A percentile compares a stretch with the other conserved stretches of the same genome.
Evolutionary conservation across 2,329 filamentous ascomycete species (phyloP).

Genomic region (Alternaria solani): DNA sequence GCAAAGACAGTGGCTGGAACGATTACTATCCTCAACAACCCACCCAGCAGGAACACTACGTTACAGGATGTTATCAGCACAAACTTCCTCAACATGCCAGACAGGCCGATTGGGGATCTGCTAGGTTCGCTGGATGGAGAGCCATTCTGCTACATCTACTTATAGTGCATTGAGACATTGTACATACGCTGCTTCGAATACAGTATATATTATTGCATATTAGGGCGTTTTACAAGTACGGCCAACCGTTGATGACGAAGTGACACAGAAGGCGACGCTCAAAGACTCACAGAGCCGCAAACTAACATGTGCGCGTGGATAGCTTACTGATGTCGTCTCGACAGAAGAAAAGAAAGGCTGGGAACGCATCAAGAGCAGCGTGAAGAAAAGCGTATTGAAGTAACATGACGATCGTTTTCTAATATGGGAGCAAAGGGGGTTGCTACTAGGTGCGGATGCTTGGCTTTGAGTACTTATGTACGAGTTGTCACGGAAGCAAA

Average conservation of each 20-base stretch:
- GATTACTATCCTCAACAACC: constrained; percentile 51
- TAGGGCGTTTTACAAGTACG: not conserved
- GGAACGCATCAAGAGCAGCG: not conserved
- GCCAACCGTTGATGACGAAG: not conserved
- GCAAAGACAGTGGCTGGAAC: constrained; percentile 39
- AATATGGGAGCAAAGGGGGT: not conserved
- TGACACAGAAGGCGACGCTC: not conserved
- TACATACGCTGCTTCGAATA: not conserved
- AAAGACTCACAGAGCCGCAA: not conserved
- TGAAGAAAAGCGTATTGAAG: not conserved
- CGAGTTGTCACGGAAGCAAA: not conserved
- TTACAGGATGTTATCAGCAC: constrained; percentile 54
- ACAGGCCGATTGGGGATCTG: constrained; percentile 47
- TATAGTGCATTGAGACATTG: constrained; percentile 11
- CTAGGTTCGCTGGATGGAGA: constrained; percentile 51
- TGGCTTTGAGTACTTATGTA: not conserved
- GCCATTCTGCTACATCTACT: constrained; percentile 58
- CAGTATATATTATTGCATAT: not conserved
- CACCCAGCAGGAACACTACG: constrained; percentile 55
- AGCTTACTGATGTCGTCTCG: constrained; percentile 31
- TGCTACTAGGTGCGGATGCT: not conserved
- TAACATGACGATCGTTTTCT: not conserved
- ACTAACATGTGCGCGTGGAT: constrained; percentile 33
- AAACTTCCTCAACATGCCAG: constrained; percentile 44
- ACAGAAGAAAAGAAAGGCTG: not conserved